Evolutionary conservation across 2,329 filamentous ascomycete genomes (phyloP), one percentile per base, ranked within the genome.

Genomic region (Pseudogymnoascus sp.): DNA sequence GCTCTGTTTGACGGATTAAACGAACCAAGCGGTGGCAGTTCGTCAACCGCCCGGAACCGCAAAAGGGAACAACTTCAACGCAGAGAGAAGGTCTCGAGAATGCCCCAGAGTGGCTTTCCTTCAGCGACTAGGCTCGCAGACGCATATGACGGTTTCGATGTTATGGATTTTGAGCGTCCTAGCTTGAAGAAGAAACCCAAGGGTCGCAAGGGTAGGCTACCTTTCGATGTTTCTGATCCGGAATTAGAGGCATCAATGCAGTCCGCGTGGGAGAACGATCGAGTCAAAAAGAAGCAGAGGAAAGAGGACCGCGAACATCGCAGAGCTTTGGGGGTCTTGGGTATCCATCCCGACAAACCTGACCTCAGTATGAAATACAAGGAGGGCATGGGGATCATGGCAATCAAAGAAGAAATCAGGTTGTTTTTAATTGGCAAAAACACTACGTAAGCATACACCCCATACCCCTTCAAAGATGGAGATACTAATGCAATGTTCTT

Each of bases 91-190:
- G 63, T 72, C 67, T 64, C 68, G 51, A 67, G 66, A 28, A 71
- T 70, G 39, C 67, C 69, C 61, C 69, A 68, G 45, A 74, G 75
- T 21, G 72, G 70, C 39, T 86, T 85, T 69, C 81, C 82, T 14
- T 79, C 80, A 39, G 85, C 84, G 5, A 79, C 78, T 54, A 77
- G 80, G 14, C 80, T 87, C 69, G 84, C 83, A 2, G 84, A 64
- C 80, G 71, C 70, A 36, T 75, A 74, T 66, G 85, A 88, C 66
- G 89, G 86, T 7, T 88, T 96, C 67, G 92, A 96, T 71, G 79
- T 96, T 51, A 93, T 95, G 88, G 90, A 96, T 71, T 91, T 90
- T 77, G 83, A 90, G 14, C 82, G 87, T 25, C 86, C 87, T 1
- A 91, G 86, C 62, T 74, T 92, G 5, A 83, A 75, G 51, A 85